Evolutionary conservation across 2,329 filamentous ascomycete genomes (phyloP).

Genomic region (Zymoseptoria brevis): DNA sequence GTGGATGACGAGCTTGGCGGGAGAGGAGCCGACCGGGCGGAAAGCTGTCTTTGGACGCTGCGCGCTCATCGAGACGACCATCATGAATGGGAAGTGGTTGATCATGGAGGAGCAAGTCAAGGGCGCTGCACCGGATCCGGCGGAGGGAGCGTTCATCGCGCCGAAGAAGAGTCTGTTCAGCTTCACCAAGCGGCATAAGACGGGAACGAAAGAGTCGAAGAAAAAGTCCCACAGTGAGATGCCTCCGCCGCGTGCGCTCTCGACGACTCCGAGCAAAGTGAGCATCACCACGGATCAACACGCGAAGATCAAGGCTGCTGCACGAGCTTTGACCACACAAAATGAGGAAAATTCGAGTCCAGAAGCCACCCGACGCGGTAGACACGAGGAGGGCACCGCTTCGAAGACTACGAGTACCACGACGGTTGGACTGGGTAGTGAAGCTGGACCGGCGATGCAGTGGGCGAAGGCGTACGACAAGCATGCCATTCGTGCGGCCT

Average conservation of each 20-base stretch:
- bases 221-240: conserved; percentile 41
- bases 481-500: conserved; percentile 74
- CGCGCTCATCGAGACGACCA: conserved; percentile 80
- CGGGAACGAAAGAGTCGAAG: conserved; percentile 62
- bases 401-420: conserved; percentile 82
- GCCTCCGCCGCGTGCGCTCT: conserved; percentile 37
- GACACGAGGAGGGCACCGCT: conserved; percentile 45
- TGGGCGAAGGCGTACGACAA: conserved; percentile 96
- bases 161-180: conserved; percentile 89
- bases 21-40: conserved; percentile 74
- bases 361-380: conserved; percentile 46
- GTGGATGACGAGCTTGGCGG: conserved; percentile 93
- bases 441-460: conserved; percentile 89
- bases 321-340: conserved; percentile 64
- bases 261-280: conserved; percentile 60
- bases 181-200: conserved; percentile 63
- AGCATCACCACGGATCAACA: conserved; percentile 88
- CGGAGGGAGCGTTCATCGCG: conserved; percentile 79
- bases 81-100: conserved; percentile 76
- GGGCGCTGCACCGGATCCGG: conserved; percentile 77
- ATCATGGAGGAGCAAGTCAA: conserved; percentile 96
- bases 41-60: conserved; percentile 94
- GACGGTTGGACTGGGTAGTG: conserved; percentile 78
- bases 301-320: conserved; percentile 84
- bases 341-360: conserved; percentile 37